Conservation (phyloP, 192 early-diverging fungal genomes). For the Chytriomyces hyalinus region DNA sequence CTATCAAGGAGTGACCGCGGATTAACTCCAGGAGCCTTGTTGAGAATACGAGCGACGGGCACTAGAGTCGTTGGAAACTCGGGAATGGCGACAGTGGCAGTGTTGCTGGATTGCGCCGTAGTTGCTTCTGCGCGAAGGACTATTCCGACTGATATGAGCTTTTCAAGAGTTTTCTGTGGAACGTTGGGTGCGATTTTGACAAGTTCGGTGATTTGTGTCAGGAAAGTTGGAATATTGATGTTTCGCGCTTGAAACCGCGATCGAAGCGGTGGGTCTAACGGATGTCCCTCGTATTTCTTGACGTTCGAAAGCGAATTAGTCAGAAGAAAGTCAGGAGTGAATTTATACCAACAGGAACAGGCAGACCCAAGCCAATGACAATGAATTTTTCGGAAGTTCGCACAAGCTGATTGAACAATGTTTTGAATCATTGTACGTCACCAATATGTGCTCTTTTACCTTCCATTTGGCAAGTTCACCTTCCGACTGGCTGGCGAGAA, state of each 20-base stretch:
- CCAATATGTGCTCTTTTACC: not conserved
- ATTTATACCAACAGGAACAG: conserved; percentile 51
- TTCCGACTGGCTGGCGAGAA: conserved; percentile 54
- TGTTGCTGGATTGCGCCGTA: conserved; percentile 1
- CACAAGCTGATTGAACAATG: conserved; percentile 48
- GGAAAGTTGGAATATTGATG: conserved; percentile 19
- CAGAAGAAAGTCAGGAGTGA: not conserved
- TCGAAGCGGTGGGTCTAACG: conserved; percentile 80
- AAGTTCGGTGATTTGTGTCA: conserved; percentile 15
- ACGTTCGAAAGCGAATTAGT: not conserved
- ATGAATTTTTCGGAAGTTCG: conserved; percentile 70
- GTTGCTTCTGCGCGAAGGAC: conserved; percentile 18
- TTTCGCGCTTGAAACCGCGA: conserved; percentile 77
- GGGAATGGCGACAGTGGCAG: conserved; percentile 10
- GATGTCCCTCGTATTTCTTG: conserved; percentile 43
- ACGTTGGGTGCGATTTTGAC: conserved; percentile 16
- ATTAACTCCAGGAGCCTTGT: not conserved
- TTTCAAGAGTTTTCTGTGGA: conserved; percentile 18
- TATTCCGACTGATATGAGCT: conserved; percentile 21
- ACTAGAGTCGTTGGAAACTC: conserved; percentile 21
- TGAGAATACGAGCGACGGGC: not conserved
- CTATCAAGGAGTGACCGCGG: conserved; percentile 14
- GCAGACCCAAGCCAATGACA: conserved; percentile 78
- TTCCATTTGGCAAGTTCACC: conserved; percentile 60
- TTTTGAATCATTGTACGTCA: not conserved